Percentiles rank a stretch among this genome's conserved stretches.
Evolutionary conservation across 2,329 filamentous ascomycete species (phyloP).

Genomic region (Colletotrichum tabaci): DNA sequence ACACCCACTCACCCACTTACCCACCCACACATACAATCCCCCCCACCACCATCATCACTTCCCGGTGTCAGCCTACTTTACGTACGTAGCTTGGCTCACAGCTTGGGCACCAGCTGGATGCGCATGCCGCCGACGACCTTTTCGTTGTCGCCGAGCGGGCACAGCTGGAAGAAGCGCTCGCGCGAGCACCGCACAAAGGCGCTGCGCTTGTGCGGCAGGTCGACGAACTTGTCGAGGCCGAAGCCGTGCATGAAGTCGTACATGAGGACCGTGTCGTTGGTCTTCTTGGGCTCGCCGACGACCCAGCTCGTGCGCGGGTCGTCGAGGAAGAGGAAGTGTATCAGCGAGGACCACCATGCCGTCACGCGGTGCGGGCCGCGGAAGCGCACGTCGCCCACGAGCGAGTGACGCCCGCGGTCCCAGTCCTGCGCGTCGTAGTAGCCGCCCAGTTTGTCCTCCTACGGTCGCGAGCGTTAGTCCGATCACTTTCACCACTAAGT

Average conservation of each 20-base stretch:
- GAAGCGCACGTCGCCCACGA: slow-evolving; percentile 72
- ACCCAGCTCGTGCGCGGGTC: slow-evolving; percentile 70
- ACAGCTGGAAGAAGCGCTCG: slow-evolving; percentile 79
- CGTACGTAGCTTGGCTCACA: slow-evolving; percentile 52
- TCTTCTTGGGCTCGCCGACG: slow-evolving; percentile 81
- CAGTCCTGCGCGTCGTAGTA: slow-evolving; percentile 71
- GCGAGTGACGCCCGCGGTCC: slow-evolving; percentile 71
- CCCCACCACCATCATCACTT: neutral
- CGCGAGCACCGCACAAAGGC: slow-evolving; percentile 76
- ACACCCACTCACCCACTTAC: neutral
- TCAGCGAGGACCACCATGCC: slow-evolving; percentile 74
- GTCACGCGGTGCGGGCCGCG: slow-evolving; percentile 73
- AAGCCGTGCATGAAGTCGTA: slow-evolving; percentile 84
- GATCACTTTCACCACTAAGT: neutral
- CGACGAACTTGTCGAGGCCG: slow-evolving; percentile 79
- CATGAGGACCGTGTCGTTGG: slow-evolving; percentile 77
- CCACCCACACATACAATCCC: too few relatives aligned
- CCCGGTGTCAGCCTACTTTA: neutral
- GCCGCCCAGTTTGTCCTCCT: slow-evolving; percentile 70
- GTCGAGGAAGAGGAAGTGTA: slow-evolving; percentile 75
- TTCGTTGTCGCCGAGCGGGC: slow-evolving; percentile 70
- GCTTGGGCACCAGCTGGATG: slow-evolving; percentile 68
- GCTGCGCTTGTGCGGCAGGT: slow-evolving; percentile 80
- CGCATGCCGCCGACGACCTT: slow-evolving; percentile 69
- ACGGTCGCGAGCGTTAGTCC: slow-evolving; percentile 19